Conservation (phyloP, 345 rosid genomes). For the Salix suchowensis region DNA sequence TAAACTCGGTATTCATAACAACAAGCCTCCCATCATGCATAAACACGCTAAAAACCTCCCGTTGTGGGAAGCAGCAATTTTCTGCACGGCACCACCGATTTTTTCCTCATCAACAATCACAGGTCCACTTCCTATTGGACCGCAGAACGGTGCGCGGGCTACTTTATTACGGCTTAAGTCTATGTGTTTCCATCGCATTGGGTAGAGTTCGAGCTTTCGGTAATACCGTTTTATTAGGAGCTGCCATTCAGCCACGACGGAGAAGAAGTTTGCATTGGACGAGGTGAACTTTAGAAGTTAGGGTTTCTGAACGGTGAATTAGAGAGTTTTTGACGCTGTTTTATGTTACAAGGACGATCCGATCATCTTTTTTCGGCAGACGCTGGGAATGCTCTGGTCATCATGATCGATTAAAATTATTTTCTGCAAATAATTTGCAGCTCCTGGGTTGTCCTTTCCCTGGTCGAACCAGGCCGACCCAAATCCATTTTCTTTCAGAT, state of each 20-base stretch:
- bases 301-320: neutral
- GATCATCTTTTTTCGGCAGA: neutral
- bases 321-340: neutral
- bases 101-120: constrained; percentile 54
- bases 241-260: constrained; percentile 99
- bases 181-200: constrained; percentile 82
- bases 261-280: constrained; percentile 72
- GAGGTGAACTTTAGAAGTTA: neutral
- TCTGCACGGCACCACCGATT: constrained; percentile 62
- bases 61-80: constrained; percentile 72
- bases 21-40: constrained; percentile 78
- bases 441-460: neutral
- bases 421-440: neutral
- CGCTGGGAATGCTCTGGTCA: neutral
- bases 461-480: neutral
- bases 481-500: neutral
- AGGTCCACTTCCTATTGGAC: constrained; percentile 41
- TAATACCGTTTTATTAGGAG: constrained; percentile 77
- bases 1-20: constrained; percentile 56
- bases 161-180: constrained; percentile 85
- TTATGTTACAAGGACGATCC: neutral
- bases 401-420: neutral
- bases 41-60: constrained; percentile 76
- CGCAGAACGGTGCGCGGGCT: constrained; percentile 91
- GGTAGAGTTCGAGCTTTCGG: constrained; percentile 82